Percentiles rank a stretch among this genome's conserved stretches.
phyloP scores from a whole-genome alignment of 345 rosid species.

The Cardamine chenopodiifolia region DNA sequence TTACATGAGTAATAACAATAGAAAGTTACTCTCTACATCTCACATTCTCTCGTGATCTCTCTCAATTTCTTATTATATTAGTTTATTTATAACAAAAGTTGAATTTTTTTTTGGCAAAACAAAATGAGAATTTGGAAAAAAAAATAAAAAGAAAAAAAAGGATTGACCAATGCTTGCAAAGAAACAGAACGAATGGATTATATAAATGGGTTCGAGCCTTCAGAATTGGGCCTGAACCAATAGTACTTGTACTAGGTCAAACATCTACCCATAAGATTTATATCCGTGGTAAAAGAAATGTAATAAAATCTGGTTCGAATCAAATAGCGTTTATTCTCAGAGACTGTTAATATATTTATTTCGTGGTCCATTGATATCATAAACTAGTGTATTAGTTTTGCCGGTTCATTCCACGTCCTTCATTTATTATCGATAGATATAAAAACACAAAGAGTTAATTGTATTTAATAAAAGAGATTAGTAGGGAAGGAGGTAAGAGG shows the following conservation, averaged over 20 bases:
- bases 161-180: neutral
- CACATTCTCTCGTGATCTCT: no score
- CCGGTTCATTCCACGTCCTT: slow-evolving; percentile 31
- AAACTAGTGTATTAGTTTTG: neutral
- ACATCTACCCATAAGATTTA: neutral
- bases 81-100: no score
- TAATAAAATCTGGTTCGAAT: neutral
- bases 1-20: no score
- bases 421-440: slow-evolving; percentile 22
- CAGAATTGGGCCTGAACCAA: neutral
- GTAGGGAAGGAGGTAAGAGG: slow-evolving; percentile 15
- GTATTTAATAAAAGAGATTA: slow-evolving; percentile 7
- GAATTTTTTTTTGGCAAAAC: no score
- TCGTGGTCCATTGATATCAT: slow-evolving; percentile 15
- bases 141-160: neutral
- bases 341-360: neutral
- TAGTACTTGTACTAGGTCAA: neutral
- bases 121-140: neutral
- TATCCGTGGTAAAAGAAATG: neutral
- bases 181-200: neutral
- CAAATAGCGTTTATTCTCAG: neutral
- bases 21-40: no score
- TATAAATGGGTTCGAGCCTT: neutral
- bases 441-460: slow-evolving; percentile 2
- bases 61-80: no score